Base-by-base conservation (phyloP, 441 rosid genomes). In the Omphalea diandra region DNA sequence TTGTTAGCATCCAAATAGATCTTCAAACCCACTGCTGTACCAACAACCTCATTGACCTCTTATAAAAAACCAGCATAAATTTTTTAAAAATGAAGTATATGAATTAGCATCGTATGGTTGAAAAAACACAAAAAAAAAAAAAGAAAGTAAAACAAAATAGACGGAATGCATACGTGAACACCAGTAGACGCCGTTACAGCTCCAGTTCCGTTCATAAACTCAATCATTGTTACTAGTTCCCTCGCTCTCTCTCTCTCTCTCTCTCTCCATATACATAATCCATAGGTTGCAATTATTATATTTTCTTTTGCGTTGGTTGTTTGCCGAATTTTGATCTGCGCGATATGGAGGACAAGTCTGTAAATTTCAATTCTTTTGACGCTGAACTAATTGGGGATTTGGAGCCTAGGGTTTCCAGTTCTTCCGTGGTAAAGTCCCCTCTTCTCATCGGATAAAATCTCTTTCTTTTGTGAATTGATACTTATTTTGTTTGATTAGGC, bases 341-440 rank as follows among this genome's bases (percentile, higher is more conserved):
- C 20, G 46, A 22, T 32, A 78, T 82, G 85, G 82, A 75, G 68
- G 73, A 54, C 67, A 36, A 55, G 41, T 32, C 77, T 33, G 24
- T 7, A 15, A 58, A 61, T 63, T 47, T 29, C 60, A 22, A 59
- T 57, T 26, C 29, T 20, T 29, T 54, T 54, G 35, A 53, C 44
- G 50, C 38, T 36, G 53, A 67, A 61, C 71, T 41, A 49, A 67
- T 38, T 52, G 65, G 33, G 53, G 33, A 11, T 72, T 81, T 69
- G 54, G 71, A 63, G 44, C 35, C 67, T 69, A 77, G 79, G 79
- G 72, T 79, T 77, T 68, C 63, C 61, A 22, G 29, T 65, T 66
- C 69, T 29, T 27, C 38, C n/a, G 75, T n/a, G n/a, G n/a, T n/a
- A n/a, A n/a, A n/a, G n/a, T 38, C 7, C 55, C 15, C 36, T 58